These are phyloP conservation scores for Malassezia globosa DNA, from an alignment of 1,284 basidiomycete species.

Conservation along the genomic window DNA sequence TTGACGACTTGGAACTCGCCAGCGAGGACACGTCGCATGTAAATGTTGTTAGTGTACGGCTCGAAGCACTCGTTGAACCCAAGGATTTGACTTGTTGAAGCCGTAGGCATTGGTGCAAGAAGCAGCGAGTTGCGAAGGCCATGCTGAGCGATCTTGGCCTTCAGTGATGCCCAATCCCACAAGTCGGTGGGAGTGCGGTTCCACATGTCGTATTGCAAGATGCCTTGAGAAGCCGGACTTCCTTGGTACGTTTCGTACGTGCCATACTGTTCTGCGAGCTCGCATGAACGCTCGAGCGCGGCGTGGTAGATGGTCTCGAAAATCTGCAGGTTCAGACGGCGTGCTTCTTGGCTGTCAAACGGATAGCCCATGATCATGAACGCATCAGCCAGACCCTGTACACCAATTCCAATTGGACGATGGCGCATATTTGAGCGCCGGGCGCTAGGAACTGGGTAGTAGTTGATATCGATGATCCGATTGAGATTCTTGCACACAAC, in stretches of 20 bases:
- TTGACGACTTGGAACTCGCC: slow-evolving; percentile 99
- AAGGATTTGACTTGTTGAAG: slow-evolving; percentile 94
- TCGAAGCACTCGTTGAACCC: slow-evolving; percentile 99
- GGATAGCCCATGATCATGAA: slow-evolving; percentile 96
- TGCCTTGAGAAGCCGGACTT: slow-evolving; percentile 74
- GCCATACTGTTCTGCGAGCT: slow-evolving; percentile 71
- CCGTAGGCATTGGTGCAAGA: slow-evolving; percentile 94
- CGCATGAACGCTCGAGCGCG: slow-evolving; percentile 79
- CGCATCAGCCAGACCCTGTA: slow-evolving; percentile 93
- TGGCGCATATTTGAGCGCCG: slow-evolving; percentile 90
- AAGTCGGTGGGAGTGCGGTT: slow-evolving; percentile 78
- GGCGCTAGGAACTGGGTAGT: slow-evolving; percentile 83
- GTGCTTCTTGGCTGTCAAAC: slow-evolving; percentile 81
- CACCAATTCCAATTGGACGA: slow-evolving; percentile 92
- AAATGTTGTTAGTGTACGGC: slow-evolving; percentile 93
- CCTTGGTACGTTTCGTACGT: slow-evolving; percentile 85
- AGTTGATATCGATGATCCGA: slow-evolving; percentile 81
- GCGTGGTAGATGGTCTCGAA: slow-evolving; percentile 99
- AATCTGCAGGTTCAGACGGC: slow-evolving; percentile 82
- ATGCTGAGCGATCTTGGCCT: slow-evolving; percentile 72
- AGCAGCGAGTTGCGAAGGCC: slow-evolving; percentile 92
- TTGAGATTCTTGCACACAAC: slow-evolving; percentile 63
- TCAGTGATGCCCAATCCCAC: slow-evolving; percentile 88
- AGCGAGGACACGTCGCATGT: slow-evolving; percentile 95
- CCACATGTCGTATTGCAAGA: slow-evolving; percentile 93